These are phyloP conservation scores for Boletus speciosus DNA, from an alignment of 768 basidiomycete species.

Conservation along the genomic window DNA sequence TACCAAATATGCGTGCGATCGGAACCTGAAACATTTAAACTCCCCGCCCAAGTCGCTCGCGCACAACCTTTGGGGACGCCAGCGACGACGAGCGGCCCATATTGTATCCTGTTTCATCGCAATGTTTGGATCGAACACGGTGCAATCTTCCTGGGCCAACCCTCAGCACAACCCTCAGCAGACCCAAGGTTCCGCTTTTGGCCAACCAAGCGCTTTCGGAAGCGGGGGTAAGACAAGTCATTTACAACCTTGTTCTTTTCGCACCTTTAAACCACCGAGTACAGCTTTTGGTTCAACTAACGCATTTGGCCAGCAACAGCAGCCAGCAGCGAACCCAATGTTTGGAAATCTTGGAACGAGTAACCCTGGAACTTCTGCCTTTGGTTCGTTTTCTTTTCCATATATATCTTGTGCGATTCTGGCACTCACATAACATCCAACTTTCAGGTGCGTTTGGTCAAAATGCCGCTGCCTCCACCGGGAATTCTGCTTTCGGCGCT, in stretches of 20 bases:
- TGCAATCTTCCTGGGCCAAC: slow-evolving; percentile 67
- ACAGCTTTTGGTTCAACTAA: slow-evolving; percentile 52
- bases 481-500: slow-evolving; percentile 54
- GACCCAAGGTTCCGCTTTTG: slow-evolving; percentile 57
- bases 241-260: slow-evolving; percentile 26
- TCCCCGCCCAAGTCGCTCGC: slow-evolving; percentile 18
- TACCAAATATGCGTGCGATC: slow-evolving; percentile 21
- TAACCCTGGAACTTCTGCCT: slow-evolving; percentile 31
- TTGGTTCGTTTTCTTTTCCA: slow-evolving; percentile 29
- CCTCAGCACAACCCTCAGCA: slow-evolving; percentile 62
- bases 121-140: slow-evolving; percentile 59
- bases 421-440: slow-evolving; percentile 5
- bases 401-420: slow-evolving; percentile 1
- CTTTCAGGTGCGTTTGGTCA: slow-evolving; percentile 38
- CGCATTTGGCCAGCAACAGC: slow-evolving; percentile 66
- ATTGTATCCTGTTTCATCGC: slow-evolving; percentile 16
- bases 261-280: slow-evolving; percentile 21
- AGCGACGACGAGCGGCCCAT: slow-evolving; percentile 24
- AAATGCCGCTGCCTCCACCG: slow-evolving; percentile 35
- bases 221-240: slow-evolving; percentile 39
- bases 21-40: slow-evolving; percentile 15
- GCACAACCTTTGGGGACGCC: slow-evolving; percentile 13
- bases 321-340: slow-evolving; percentile 75
- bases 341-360: slow-evolving; percentile 59
- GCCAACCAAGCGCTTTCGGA: slow-evolving; percentile 67